phyloP scores from a whole-genome alignment of 495 filamentous ascomycete species.

The Xylaria bambusicola region DNA sequence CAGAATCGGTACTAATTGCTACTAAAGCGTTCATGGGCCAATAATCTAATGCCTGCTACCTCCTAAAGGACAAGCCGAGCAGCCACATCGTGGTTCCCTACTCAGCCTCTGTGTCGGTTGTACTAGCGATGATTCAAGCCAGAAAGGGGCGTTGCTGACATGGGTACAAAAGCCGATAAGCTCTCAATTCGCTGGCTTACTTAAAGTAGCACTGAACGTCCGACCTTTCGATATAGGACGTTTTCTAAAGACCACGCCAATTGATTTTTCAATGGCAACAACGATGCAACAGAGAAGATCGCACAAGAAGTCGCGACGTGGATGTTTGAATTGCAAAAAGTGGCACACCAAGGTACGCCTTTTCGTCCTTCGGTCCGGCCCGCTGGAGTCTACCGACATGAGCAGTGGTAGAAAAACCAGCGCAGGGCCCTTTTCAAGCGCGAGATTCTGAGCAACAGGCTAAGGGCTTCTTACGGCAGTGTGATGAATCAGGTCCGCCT shows the following conservation, averaged over 20 bases:
- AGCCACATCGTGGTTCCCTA: too few relatives aligned
- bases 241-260: background rate
- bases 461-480: conserved; percentile 21
- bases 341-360: conserved; percentile 38
- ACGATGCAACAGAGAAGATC: conserved; percentile 38
- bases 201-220: background rate
- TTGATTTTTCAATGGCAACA: background rate
- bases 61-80: too few relatives aligned
- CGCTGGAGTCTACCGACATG: background rate
- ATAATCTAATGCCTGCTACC: too few relatives aligned
- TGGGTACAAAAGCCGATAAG: conserved; percentile 3
- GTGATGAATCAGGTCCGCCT: conserved; percentile 38
- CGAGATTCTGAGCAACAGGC: conserved; percentile 5
- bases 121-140: too few relatives aligned
- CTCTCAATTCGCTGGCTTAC: conserved; percentile 10
- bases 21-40: too few relatives aligned
- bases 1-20: too few relatives aligned
- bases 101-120: too few relatives aligned
- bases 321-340: conserved; percentile 42
- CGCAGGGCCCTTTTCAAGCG: too few relatives aligned
- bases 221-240: background rate
- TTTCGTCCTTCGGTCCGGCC: background rate
- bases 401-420: background rate
- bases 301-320: conserved; percentile 41
- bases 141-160: too few relatives aligned